Conservation (phyloP, 2,329 filamentous ascomycete species). For the Aspergillus latus region DNA sequence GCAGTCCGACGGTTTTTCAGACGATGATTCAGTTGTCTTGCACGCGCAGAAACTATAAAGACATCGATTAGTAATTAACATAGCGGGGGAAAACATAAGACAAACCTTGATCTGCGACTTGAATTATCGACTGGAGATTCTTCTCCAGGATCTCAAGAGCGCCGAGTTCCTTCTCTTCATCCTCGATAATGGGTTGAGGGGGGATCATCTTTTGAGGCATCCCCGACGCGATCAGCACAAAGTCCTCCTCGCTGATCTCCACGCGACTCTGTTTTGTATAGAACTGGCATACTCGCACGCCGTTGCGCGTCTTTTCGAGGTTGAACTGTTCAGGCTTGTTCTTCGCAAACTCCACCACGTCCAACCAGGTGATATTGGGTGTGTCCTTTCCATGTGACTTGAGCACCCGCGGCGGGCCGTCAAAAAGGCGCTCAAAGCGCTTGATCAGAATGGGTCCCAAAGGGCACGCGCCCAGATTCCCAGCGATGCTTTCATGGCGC, state of each 20-base stretch:
- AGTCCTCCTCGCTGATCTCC: conserved; percentile 86
- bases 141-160: conserved; percentile 82
- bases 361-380: conserved; percentile 72
- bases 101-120: conserved; percentile 73
- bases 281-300: conserved; percentile 74
- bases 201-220: conserved; percentile 80
- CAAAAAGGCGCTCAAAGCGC: conserved; percentile 82
- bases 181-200: conserved; percentile 76
- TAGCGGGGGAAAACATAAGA: background rate
- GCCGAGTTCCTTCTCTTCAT: conserved; percentile 80
- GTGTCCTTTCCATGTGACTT: conserved; percentile 63
- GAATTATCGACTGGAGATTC: conserved; percentile 72
- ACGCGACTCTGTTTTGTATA: conserved; percentile 76
- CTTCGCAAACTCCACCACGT: conserved; percentile 81
- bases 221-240: conserved; percentile 77
- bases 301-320: conserved; percentile 67
- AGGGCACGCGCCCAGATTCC: conserved; percentile 79
- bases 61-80: background rate
- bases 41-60: conserved; percentile 61
- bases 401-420: conserved; percentile 69
- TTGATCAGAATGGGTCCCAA: conserved; percentile 80
- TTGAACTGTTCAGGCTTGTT: conserved; percentile 76
- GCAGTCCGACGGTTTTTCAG: conserved; percentile 71
- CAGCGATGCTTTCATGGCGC: conserved; percentile 81
- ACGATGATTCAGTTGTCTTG: conserved; percentile 77